Conservation (phyloP, 305 asterid genomes). For the Salvia sclarea region DNA sequence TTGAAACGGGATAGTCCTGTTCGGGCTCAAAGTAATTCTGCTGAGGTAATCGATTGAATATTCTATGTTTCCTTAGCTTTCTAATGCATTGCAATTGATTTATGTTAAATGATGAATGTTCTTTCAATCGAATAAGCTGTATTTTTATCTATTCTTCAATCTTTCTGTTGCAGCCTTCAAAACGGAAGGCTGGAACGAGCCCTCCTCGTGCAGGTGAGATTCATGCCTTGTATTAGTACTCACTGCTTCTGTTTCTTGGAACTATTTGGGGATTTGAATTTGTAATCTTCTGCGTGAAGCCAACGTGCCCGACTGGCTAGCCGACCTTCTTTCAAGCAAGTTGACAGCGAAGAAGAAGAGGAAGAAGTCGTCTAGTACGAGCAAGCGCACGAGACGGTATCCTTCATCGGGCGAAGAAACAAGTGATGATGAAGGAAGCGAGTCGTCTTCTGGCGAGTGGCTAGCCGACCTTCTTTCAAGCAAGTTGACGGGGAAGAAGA, state of each 20-base stretch:
- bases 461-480: constrained; percentile 55
- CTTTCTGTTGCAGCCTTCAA: constrained; percentile 66
- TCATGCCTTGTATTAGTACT: neutral
- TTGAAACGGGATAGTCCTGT: constrained; percentile 93
- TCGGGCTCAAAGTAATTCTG: constrained; percentile 72
- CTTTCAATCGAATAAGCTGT: neutral
- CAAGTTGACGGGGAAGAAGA: constrained; percentile 55
- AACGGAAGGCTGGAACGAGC: constrained; percentile 95
- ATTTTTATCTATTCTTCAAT: neutral
- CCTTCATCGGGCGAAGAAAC: constrained; percentile 38
- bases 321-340: constrained; percentile 54
- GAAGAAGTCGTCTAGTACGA: constrained; percentile 54
- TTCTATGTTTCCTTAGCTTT: constrained; percentile 1
- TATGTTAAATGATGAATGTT: too few relatives aligned
- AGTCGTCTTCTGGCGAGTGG: constrained; percentile 49
- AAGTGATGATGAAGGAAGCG: constrained; percentile 39
- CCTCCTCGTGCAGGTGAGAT: constrained; percentile 85
- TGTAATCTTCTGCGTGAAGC: constrained; percentile 47
- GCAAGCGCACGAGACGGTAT: constrained; percentile 51
- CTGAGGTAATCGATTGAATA: constrained; percentile 54
- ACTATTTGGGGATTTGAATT: neutral
- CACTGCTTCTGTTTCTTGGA: neutral
- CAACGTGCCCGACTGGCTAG: constrained; percentile 69
- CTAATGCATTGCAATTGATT: neutral
- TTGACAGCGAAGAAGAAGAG: constrained; percentile 54